Evolutionary conservation across 177 flowering plant genomes (phyloP).

Genomic region (Vitis hybrid): DNA sequence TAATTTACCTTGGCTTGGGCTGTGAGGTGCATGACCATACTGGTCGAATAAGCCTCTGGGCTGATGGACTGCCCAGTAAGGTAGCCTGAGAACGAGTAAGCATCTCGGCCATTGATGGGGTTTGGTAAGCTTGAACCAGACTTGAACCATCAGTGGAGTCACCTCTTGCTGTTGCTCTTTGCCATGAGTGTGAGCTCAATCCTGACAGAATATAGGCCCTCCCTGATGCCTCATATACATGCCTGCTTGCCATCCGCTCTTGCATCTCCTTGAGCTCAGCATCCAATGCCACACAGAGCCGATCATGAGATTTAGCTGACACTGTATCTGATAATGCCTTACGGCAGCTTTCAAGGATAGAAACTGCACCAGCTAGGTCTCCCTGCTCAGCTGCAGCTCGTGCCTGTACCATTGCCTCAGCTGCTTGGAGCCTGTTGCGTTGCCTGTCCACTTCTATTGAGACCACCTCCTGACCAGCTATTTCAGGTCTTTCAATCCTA

Average conservation of each 20-base stretch:
- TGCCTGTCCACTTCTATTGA: conserved; percentile 78
- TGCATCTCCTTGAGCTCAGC: conserved; percentile 84
- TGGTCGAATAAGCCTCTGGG: conserved; percentile 36
- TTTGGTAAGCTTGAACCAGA: conserved; percentile 62
- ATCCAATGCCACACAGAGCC: conserved; percentile 55
- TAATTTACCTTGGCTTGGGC: conserved; percentile 43
- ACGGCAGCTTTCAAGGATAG: conserved; percentile 50
- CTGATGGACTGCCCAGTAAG: conserved; percentile 41
- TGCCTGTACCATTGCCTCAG: conserved; percentile 70
- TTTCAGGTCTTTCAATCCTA: conserved; percentile 50
- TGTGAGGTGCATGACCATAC: conserved; percentile 31
- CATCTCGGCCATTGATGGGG: conserved; percentile 77
- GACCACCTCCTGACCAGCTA: conserved; percentile 26
- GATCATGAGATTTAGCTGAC: conserved; percentile 56
- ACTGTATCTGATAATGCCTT: conserved; percentile 38
- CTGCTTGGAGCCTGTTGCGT: conserved; percentile 61
- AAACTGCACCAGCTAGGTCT: conserved; percentile 51
- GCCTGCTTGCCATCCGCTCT: conserved; percentile 72
- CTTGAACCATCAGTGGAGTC: conserved; percentile 56
- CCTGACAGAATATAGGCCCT: conserved; percentile 78
- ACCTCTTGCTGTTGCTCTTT: conserved; percentile 80
- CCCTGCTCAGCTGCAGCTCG: conserved; percentile 66
- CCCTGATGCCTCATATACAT: conserved; percentile 67
- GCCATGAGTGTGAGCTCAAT: conserved; percentile 79
- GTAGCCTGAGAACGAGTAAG: conserved; percentile 61